Conservation (phyloP, 805 yeast genomes). For the Isabelozyma rhagii region DNA sequence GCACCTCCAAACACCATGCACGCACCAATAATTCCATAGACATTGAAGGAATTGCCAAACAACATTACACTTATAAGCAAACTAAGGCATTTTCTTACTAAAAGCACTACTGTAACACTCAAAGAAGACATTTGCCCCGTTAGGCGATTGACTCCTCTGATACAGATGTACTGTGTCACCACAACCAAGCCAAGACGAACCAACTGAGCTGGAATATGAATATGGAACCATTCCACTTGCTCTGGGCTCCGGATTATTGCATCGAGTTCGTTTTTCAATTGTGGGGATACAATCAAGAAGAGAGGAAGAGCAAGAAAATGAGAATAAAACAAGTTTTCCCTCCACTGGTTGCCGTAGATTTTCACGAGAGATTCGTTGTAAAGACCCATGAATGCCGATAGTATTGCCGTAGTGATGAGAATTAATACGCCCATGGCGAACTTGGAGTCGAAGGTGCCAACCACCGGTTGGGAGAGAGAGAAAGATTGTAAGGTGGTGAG, state of each 20-base stretch:
- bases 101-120: conserved; percentile 58
- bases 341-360: conserved; percentile 59
- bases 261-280: conserved; percentile 11
- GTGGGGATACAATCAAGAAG: conserved; percentile 35
- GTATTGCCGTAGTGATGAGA: conserved; percentile 45
- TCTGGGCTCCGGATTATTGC: conserved; percentile 4
- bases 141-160: conserved; percentile 63
- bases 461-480: neutral
- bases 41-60: conserved; percentile 45
- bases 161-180: conserved; percentile 43
- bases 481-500: conserved; percentile 25
- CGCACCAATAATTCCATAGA: conserved; percentile 45
- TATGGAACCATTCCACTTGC: neutral
- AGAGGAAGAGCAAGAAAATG: conserved; percentile 57
- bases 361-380: conserved; percentile 50
- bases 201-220: conserved; percentile 8
- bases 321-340: conserved; percentile 60
- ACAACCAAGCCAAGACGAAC: conserved; percentile 14
- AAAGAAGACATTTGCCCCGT: conserved; percentile 59
- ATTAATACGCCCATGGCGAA: conserved; percentile 35
- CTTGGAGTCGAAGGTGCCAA: conserved; percentile 2
- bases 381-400: conserved; percentile 57
- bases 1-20: conserved; percentile 56
- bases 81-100: conserved; percentile 61
- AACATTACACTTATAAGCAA: conserved; percentile 52